phyloP scores from a whole-genome alignment of 73 alveolate genomes.

The Tetrahymena malaccensis region DNA sequence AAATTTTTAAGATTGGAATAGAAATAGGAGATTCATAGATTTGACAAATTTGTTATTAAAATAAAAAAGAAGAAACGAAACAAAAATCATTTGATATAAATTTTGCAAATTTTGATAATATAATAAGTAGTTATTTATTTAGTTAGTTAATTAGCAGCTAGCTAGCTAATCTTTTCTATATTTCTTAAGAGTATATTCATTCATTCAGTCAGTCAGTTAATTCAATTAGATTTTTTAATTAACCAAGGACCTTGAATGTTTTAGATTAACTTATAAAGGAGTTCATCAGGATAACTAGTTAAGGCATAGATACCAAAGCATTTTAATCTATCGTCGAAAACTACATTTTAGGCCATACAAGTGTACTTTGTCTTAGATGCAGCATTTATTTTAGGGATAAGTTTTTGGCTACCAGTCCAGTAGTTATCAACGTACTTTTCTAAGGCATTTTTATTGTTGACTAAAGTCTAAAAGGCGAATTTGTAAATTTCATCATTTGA shows the following conservation, averaged over 20 bases:
- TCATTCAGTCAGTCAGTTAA: background rate
- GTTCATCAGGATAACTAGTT: background rate
- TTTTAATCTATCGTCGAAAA: background rate
- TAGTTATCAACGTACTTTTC: conserved; percentile 11
- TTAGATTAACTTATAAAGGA: background rate
- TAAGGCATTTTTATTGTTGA: background rate
- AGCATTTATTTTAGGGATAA: background rate
- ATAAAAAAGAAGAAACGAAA: too few species aligned
- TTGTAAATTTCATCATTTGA: background rate
- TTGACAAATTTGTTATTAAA: too few species aligned
- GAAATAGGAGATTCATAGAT: too few species aligned
- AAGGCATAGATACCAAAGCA: background rate
- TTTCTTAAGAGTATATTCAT: too few species aligned
- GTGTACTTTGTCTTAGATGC: background rate
- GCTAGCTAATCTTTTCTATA: too few species aligned
- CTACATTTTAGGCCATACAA: background rate
- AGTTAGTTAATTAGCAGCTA: too few species aligned
- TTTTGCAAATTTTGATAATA: too few species aligned
- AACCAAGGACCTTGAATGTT: background rate
- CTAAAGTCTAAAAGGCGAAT: conserved; percentile 7
- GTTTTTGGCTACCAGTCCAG: conserved; percentile 13
- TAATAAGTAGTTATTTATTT: too few species aligned
- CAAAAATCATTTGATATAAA: too few species aligned
- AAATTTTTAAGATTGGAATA: too few species aligned
- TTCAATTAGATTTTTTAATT: background rate